Conservation (phyloP, 306 rosid genomes). For the Mimosa pudica region DNA sequence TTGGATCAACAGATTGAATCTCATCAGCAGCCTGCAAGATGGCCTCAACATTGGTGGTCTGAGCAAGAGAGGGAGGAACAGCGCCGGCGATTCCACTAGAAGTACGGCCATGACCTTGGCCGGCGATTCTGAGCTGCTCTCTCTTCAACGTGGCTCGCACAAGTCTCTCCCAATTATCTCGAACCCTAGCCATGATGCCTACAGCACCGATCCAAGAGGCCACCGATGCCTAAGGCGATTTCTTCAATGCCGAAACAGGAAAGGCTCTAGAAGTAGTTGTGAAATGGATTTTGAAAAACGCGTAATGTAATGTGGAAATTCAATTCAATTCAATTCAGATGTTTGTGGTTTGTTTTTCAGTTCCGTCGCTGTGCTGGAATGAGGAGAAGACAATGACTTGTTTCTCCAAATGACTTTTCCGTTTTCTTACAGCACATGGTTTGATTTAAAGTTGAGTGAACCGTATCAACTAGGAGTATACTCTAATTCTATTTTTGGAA, state of each 20-base stretch:
- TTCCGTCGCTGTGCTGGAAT: background rate
- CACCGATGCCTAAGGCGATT: background rate
- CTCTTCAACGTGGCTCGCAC: constrained; percentile 79
- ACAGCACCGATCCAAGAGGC: constrained; percentile 31
- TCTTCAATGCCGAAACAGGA: background rate
- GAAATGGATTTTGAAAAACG: too few relatives aligned
- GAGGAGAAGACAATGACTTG: background rate
- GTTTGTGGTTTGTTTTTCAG: background rate
- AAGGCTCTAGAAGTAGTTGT: too few relatives aligned
- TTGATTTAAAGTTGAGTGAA: background rate
- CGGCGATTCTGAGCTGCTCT: constrained; percentile 70
- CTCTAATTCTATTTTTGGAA: background rate
- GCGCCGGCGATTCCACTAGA: constrained; percentile 81
- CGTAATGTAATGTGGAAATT: background rate
- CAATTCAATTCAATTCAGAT: too few relatives aligned
- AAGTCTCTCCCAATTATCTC: constrained; percentile 75
- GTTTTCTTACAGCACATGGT: background rate
- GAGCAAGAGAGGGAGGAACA: constrained; percentile 78
- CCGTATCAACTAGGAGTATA: background rate
- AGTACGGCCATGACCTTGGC: constrained; percentile 61
- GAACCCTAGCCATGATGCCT: constrained; percentile 83
- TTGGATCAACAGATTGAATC: constrained; percentile 76
- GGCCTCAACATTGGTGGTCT: constrained; percentile 68
- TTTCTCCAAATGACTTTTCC: background rate
- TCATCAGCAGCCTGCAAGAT: constrained; percentile 93